phyloP scores from a whole-genome alignment of 2,329 filamentous ascomycete genomes.

The Ophiocordyceps camponoti-saundersi region DNA sequence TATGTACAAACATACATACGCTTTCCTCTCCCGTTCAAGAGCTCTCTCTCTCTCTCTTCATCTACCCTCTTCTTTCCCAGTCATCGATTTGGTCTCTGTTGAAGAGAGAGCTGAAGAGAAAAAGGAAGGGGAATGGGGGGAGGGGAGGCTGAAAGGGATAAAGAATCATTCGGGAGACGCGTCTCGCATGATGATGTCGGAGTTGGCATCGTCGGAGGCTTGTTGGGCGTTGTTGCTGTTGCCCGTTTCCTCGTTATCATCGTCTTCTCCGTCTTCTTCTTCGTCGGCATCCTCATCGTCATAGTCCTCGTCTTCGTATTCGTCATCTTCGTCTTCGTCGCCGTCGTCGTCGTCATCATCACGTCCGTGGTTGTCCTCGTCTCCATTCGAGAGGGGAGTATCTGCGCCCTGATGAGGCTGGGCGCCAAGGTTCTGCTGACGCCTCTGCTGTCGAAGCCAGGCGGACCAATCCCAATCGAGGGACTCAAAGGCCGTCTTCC shows the following conservation, averaged over 20 bases:
- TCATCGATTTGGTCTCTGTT: no score
- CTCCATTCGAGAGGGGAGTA: neutral
- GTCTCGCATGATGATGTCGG: neutral
- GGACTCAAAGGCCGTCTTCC: slow-evolving; percentile 1
- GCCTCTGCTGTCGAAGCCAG: slow-evolving; percentile 6
- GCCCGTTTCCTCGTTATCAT: slow-evolving; percentile 1
- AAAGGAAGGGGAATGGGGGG: no score
- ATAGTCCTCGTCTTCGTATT: slow-evolving; percentile 1
- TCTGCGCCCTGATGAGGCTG: neutral
- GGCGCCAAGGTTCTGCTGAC: neutral
- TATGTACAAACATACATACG: no score
- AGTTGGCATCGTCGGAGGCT: neutral
- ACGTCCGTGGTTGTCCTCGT: neutral
- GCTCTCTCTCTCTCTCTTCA: no score
- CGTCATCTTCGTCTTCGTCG: neutral
- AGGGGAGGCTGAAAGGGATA: no score
- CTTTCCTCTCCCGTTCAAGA: no score
- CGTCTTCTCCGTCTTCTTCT: slow-evolving; percentile 1
- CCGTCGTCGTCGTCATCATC: neutral
- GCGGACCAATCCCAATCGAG: slow-evolving; percentile 8
- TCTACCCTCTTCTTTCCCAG: no score
- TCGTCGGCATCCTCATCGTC: slow-evolving; percentile 3
- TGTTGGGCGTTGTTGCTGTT: neutral
- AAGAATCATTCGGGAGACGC: neutral
- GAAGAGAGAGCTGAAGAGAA: no score